These are phyloP conservation scores for Magnaporthiopsis rhizophila DNA, from an alignment of 2,329 filamentous ascomycete species.

Conservation along the genomic window DNA sequence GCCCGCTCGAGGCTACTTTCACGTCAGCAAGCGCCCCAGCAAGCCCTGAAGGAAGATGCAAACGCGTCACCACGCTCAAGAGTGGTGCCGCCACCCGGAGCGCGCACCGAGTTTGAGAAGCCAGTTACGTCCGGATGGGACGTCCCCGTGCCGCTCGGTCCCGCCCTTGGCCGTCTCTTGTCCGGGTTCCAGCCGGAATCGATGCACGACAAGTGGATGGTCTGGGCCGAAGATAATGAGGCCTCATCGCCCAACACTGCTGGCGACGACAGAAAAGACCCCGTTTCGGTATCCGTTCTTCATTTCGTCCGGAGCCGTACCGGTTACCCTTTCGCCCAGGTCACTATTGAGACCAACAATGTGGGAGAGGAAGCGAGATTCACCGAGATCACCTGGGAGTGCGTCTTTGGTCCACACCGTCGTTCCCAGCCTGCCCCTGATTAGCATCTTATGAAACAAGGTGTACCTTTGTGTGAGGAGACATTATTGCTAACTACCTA, in stretches of 20 bases:
- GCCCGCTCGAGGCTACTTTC: background rate
- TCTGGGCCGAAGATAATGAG: background rate
- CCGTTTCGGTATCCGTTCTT: background rate
- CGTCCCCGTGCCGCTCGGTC: background rate
- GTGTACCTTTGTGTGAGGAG: background rate
- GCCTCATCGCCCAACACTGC: no score
- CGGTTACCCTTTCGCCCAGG: background rate
- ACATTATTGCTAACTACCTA: background rate
- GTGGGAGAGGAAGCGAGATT: background rate
- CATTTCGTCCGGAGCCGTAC: background rate
- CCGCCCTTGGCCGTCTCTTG: background rate
- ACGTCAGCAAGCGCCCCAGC: background rate
- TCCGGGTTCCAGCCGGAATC: background rate
- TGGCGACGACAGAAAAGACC: background rate
- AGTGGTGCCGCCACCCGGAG: background rate
- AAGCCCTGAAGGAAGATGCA: background rate
- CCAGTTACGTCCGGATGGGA: background rate
- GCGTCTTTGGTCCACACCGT: background rate
- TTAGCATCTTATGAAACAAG: background rate
- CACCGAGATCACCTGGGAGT: conserved; percentile 1
- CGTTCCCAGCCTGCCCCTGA: background rate
- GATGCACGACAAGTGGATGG: conserved; percentile 1
- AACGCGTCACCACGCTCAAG: background rate
- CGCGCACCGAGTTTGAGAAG: background rate
- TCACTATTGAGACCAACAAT: background rate